Conservation (phyloP, 441 rosid genomes). For the Pelargonium australe region DNA sequence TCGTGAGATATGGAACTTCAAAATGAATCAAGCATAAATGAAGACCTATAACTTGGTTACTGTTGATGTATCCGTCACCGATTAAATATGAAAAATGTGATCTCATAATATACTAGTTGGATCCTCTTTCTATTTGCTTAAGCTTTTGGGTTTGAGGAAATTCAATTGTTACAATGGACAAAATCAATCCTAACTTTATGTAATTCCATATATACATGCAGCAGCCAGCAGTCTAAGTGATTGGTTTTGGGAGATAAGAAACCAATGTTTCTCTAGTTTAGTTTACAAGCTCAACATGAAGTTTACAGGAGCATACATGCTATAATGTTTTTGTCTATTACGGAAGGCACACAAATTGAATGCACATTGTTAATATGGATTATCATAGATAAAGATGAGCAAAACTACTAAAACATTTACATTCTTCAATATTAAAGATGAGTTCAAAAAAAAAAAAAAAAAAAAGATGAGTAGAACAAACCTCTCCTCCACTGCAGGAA, state of each 20-base stretch:
- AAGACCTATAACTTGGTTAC: neutral
- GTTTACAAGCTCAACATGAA: neutral
- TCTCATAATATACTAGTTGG: too few relatives aligned
- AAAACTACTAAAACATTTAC: neutral
- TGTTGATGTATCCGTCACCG: neutral
- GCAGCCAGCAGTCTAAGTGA: neutral
- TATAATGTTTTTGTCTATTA: too few relatives aligned
- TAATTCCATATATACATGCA: neutral
- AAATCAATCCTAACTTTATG: neutral
- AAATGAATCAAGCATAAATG: neutral
- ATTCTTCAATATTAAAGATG: slow-evolving; percentile 18
- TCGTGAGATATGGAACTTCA: neutral
- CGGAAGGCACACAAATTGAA: too few relatives aligned
- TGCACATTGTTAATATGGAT: too few relatives aligned
- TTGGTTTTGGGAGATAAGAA: neutral
- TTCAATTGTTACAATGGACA: too few relatives aligned
- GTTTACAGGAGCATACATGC: neutral
- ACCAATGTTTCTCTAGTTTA: neutral
- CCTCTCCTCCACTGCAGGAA: slow-evolving; percentile 85
- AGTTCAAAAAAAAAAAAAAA: too few relatives aligned
- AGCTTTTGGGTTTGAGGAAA: too few relatives aligned
- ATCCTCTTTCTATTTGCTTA: too few relatives aligned
- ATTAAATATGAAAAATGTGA: too few relatives aligned
- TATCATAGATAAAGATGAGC: neutral
- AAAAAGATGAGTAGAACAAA: too few relatives aligned